Evolutionary conservation across 1,139 yeast species (phyloP).

Genomic region (Entelexis sorbosivorans): DNA sequence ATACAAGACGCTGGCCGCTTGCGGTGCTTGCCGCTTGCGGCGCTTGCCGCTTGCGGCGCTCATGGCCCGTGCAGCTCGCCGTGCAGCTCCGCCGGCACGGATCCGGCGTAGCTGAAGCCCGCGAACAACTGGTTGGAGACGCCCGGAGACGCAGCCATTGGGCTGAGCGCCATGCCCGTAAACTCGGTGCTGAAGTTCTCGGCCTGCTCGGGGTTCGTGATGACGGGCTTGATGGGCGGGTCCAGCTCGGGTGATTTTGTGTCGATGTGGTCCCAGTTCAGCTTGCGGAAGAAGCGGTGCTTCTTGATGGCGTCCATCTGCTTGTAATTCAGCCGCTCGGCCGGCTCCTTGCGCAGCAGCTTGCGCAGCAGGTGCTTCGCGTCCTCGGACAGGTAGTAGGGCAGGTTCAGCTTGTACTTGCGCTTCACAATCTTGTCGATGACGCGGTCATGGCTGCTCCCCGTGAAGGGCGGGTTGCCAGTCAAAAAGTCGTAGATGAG

Average conservation of each 20-base stretch:
- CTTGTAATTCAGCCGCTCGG: conserved; percentile 52
- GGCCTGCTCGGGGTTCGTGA: conserved; percentile 77
- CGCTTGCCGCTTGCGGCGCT: too few species aligned
- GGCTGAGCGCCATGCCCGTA: conserved; percentile 52
- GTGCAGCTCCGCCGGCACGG: conserved; percentile 17
- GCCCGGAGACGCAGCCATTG: conserved; percentile 23
- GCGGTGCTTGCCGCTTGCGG: too few species aligned
- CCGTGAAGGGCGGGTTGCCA: conserved; percentile 92
- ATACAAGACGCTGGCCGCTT: background rate
- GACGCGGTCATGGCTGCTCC: conserved; percentile 71
- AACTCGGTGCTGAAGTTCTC: conserved; percentile 87
- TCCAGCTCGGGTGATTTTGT: conserved; percentile 36
- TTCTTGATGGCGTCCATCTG: conserved; percentile 61
- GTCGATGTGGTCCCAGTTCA: conserved; percentile 61
- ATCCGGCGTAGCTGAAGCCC: conserved; percentile 27
- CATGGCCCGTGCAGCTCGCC: background rate
- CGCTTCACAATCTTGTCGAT: conserved; percentile 70
- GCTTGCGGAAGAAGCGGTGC: conserved; percentile 68
- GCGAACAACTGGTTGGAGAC: conserved; percentile 23
- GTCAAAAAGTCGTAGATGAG: conserved; percentile 77
- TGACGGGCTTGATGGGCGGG: conserved; percentile 81
- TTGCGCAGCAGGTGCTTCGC: conserved; percentile 74
- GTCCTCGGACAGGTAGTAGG: conserved; percentile 70
- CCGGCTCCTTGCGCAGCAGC: conserved; percentile 62
- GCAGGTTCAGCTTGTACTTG: conserved; percentile 45